A percentile compares a stretch with the other conserved stretches of the same genome.
Evolutionary conservation across 768 basidiomycete species (phyloP).

Genomic region (Auricularia sp.): DNA sequence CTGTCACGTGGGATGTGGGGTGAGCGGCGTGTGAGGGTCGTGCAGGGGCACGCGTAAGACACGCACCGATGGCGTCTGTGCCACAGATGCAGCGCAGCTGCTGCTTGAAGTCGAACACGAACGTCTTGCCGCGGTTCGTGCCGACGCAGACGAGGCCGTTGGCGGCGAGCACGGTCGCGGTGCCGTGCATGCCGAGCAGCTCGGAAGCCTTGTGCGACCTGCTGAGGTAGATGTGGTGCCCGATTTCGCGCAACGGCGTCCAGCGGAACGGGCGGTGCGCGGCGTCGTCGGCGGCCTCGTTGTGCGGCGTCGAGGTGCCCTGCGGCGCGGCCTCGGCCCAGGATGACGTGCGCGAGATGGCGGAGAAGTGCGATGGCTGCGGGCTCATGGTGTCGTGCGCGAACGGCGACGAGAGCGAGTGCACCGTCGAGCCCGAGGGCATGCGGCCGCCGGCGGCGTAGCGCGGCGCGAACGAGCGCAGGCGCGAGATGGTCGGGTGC

Average conservation of each 20-base stretch:
- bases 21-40: neutral
- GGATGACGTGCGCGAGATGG: slow-evolving; percentile 61
- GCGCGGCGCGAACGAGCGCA: slow-evolving; percentile 57
- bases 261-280: slow-evolving; percentile 64
- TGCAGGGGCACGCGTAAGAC: slow-evolving; percentile 1
- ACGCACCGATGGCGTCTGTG: slow-evolving; percentile 50
- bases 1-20: slow-evolving; percentile 25
- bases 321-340: slow-evolving; percentile 34
- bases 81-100: slow-evolving; percentile 73
- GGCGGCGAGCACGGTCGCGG: slow-evolving; percentile 72
- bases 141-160: slow-evolving; percentile 88
- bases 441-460: slow-evolving; percentile 24
- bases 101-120: slow-evolving; percentile 89
- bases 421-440: slow-evolving; percentile 33
- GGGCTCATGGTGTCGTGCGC: slow-evolving; percentile 37
- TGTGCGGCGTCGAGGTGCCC: slow-evolving; percentile 19
- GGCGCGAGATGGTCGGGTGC: slow-evolving; percentile 68
- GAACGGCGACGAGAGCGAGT: slow-evolving; percentile 34
- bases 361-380: slow-evolving; percentile 55
- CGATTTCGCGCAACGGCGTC: slow-evolving; percentile 55
- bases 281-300: slow-evolving; percentile 11
- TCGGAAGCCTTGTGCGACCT: slow-evolving; percentile 49
- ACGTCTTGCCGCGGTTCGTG: slow-evolving; percentile 64
- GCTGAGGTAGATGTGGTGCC: slow-evolving; percentile 44
- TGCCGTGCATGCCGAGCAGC: slow-evolving; percentile 51